A percentile compares a stretch with the other conserved stretches of the same genome.
These are phyloP conservation scores for Cercospora nicotianae DNA, from an alignment of 2,329 filamentous ascomycete species.

Conservation along the genomic window DNA sequence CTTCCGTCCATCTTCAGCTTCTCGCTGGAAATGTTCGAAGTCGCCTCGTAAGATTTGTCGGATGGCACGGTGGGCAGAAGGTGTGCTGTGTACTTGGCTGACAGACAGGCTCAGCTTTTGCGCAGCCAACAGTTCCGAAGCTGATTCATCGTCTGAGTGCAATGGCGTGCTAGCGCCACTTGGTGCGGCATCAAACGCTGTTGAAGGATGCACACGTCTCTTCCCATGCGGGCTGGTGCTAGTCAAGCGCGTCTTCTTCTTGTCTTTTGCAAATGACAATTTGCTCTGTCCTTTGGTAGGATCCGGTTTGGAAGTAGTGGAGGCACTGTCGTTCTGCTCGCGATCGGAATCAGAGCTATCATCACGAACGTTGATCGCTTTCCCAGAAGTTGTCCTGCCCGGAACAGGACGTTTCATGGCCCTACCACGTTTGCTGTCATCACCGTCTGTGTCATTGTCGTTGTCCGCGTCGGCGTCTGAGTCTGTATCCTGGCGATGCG, in stretches of 20 bases:
- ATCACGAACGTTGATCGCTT: constrained; percentile 35
- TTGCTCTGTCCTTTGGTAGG: constrained; percentile 40
- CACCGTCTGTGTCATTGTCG: constrained; percentile 38
- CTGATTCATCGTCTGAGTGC: constrained; percentile 80
- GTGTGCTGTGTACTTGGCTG: constrained; percentile 74
- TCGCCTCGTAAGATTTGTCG: constrained; percentile 90
- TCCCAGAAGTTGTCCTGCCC: constrained; percentile 38
- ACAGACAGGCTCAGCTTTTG: constrained; percentile 80
- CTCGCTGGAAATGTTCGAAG: constrained; percentile 70
- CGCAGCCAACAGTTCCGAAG: constrained; percentile 81
- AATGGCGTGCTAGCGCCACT: constrained; percentile 61
- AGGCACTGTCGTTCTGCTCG: constrained; percentile 15
- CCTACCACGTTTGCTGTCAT: constrained; percentile 35
- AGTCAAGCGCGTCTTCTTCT: constrained; percentile 32
- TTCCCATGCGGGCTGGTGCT: constrained; percentile 29
- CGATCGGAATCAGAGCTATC: constrained; percentile 33
- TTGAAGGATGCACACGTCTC: constrained; percentile 67
- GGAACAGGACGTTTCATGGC: constrained; percentile 39
- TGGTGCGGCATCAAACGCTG: constrained; percentile 74
- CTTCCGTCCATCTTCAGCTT: constrained; percentile 75
- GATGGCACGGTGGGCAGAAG: constrained; percentile 76
- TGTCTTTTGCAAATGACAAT: constrained; percentile 31
- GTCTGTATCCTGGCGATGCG: constrained; percentile 29
- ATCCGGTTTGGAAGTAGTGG: constrained; percentile 34
- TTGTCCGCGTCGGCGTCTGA: constrained; percentile 37